phyloP scores from a whole-genome alignment of 164 flowering plant genomes.

The Saururus chinensis region DNA sequence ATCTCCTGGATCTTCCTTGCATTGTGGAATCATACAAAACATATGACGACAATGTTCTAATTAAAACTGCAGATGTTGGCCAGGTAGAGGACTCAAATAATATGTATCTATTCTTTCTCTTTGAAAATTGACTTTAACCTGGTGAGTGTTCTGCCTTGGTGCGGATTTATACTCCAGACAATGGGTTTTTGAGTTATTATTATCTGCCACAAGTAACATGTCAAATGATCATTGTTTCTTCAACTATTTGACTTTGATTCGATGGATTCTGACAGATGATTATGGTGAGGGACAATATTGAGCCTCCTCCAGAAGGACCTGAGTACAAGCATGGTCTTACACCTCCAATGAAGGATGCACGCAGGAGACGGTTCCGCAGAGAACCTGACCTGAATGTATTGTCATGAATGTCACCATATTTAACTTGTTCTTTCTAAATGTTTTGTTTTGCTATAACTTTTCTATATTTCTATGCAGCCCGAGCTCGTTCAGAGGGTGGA shows the following conservation, averaged over 20 bases:
- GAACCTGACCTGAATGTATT: conserved; percentile 90
- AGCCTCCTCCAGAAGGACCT: conserved; percentile 52
- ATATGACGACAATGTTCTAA: conserved; percentile 78
- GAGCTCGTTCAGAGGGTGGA: conserved; percentile 89
- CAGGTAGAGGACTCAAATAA: conserved; percentile 32
- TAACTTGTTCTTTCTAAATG: background rate
- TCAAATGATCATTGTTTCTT: too few relatives aligned
- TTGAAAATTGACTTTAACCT: too few relatives aligned
- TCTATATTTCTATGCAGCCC: conserved; percentile 44
- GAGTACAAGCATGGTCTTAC: conserved; percentile 93
- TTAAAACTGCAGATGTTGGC: conserved; percentile 86
- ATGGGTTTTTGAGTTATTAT: too few relatives aligned
- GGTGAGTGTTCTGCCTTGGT: too few relatives aligned
- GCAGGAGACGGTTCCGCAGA: conserved; percentile 80
- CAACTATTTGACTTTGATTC: background rate
- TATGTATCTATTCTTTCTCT: too few relatives aligned
- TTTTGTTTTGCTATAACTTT: background rate
- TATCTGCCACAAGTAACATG: too few relatives aligned
- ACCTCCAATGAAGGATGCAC: conserved; percentile 97
- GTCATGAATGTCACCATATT: background rate
- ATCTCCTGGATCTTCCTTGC: conserved; percentile 85
- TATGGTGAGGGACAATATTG: conserved; percentile 78
- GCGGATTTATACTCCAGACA: too few relatives aligned
- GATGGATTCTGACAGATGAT: conserved; percentile 45
- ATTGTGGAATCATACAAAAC: conserved; percentile 91